A percentile compares a stretch with the other conserved stretches of the same genome.
These are phyloP conservation scores for Xerocomus alliaceus DNA, from an alignment of 1,284 basidiomycete species.

Conservation along the genomic window DNA sequence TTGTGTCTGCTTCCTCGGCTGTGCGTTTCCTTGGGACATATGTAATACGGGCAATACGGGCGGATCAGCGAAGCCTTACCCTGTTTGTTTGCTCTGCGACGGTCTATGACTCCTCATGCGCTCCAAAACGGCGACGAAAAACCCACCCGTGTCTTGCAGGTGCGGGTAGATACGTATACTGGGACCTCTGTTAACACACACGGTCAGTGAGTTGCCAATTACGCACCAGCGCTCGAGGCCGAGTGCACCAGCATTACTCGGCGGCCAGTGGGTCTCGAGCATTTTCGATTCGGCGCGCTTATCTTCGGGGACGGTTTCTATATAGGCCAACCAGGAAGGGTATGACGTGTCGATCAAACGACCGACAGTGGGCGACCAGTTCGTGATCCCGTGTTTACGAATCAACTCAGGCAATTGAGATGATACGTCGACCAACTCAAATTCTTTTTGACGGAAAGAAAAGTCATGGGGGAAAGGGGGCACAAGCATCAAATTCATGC, in stretches of 20 bases:
- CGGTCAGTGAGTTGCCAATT: background rate
- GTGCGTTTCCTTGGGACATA: constrained; percentile 49
- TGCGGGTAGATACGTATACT: constrained; percentile 94
- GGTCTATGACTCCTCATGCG: constrained; percentile 42
- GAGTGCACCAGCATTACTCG: constrained; percentile 63
- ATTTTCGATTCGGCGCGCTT: constrained; percentile 63
- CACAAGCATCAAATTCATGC: background rate
- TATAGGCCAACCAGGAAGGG: constrained; percentile 60
- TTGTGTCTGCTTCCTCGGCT: constrained; percentile 47
- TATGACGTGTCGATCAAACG: constrained; percentile 40
- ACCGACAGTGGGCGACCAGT: constrained; percentile 76
- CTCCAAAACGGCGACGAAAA: constrained; percentile 93
- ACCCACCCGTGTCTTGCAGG: constrained; percentile 95
- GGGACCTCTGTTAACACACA: constrained; percentile 4
- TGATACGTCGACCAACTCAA: constrained; percentile 84
- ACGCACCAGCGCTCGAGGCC: constrained; percentile 76
- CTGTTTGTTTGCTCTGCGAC: constrained; percentile 22
- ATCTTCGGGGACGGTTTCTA: constrained; percentile 55
- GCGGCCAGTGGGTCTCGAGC: constrained; percentile 81
- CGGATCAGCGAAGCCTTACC: constrained; percentile 26
- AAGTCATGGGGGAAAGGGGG: background rate
- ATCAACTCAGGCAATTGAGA: constrained; percentile 73
- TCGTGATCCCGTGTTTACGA: constrained; percentile 75
- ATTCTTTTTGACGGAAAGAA: constrained; percentile 54
- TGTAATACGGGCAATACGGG: constrained; percentile 13